A percentile compares a stretch with the other conserved stretches of the same genome.
Conservation (phyloP, 2,329 filamentous ascomycete species). For the Leptographium lundbergii region DNA sequence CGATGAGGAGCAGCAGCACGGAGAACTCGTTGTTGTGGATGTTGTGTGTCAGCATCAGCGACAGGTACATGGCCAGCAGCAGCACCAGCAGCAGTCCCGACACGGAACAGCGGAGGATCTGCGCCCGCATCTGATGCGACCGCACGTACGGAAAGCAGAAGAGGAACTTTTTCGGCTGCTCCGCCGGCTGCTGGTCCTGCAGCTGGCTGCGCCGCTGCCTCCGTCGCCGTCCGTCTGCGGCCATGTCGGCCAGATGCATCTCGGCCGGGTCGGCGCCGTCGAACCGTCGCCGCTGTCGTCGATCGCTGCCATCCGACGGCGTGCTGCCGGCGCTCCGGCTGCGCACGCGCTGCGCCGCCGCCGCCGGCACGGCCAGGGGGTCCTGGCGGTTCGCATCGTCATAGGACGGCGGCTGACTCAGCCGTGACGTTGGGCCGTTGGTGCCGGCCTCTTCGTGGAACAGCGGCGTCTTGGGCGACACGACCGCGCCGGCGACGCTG, state of each 20-base stretch:
- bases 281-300: constrained; percentile 16
- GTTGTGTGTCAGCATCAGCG: constrained; percentile 53
- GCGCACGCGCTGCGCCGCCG: constrained; percentile 10
- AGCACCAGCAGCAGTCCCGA: constrained; percentile 50
- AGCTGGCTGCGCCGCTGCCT: constrained; percentile 7
- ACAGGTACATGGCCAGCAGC: constrained; percentile 55
- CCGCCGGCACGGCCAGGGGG: constrained; percentile 9
- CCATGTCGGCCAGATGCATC: constrained; percentile 30
- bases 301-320: neutral
- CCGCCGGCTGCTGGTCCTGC: constrained; percentile 1
- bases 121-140: constrained; percentile 38
- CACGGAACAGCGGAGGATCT: constrained; percentile 48
- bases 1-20: constrained; percentile 65
- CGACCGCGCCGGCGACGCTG: constrained; percentile 9
- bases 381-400: neutral
- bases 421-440: constrained; percentile 17
- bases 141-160: constrained; percentile 44
- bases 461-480: constrained; percentile 34
- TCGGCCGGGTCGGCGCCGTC: constrained; percentile 35
- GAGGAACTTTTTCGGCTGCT: constrained; percentile 30
- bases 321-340: neutral
- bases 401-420: neutral
- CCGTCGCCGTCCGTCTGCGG: constrained; percentile 26
- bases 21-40: constrained; percentile 59
- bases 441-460: constrained; percentile 18